phyloP scores from a whole-genome alignment of 495 filamentous ascomycete species.

The Elasticomyces elasticus region DNA sequence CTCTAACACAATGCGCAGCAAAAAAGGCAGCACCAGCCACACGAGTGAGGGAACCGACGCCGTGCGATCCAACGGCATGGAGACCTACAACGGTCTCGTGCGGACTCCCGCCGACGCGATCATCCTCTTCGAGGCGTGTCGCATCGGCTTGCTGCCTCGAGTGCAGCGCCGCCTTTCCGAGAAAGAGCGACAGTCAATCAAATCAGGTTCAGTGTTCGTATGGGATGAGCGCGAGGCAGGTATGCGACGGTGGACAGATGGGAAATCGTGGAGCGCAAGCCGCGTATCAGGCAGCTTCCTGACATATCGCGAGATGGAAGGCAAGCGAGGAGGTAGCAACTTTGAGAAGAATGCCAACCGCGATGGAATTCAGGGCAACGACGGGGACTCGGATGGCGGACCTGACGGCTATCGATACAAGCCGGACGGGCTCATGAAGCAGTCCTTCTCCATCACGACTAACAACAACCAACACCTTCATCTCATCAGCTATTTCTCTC shows the following conservation, averaged over 20 bases:
- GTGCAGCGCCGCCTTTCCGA: constrained; percentile 91
- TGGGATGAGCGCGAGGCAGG: constrained; percentile 98
- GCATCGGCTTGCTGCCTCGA: constrained; percentile 76
- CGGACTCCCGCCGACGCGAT: constrained; percentile 90
- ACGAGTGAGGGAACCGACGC: constrained; percentile 4
- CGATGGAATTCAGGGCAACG: constrained; percentile 46
- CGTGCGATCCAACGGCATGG: constrained; percentile 50
- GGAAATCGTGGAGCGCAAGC: constrained; percentile 98
- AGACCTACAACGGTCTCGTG: constrained; percentile 90
- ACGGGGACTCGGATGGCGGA: constrained; percentile 72
- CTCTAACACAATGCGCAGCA: not conserved
- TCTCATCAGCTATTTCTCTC: constrained; percentile 91
- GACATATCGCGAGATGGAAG: constrained; percentile 97
- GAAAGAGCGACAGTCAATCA: constrained; percentile 90
- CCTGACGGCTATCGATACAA: constrained; percentile 97
- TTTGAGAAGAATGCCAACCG: constrained; percentile 64
- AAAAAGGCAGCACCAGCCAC: not conserved
- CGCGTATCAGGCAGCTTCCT: constrained; percentile 95
- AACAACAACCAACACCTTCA: constrained; percentile 83
- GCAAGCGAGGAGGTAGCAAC: constrained; percentile 60
- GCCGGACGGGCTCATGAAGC: constrained; percentile 94
- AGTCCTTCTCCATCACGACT: constrained; percentile 98
- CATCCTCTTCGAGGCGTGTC: constrained; percentile 93
- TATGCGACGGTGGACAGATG: constrained; percentile 97
- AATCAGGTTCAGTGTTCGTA: constrained; percentile 93